Conservation (phyloP, 768 basidiomycete species). For the Roridomyces roridus region DNA sequence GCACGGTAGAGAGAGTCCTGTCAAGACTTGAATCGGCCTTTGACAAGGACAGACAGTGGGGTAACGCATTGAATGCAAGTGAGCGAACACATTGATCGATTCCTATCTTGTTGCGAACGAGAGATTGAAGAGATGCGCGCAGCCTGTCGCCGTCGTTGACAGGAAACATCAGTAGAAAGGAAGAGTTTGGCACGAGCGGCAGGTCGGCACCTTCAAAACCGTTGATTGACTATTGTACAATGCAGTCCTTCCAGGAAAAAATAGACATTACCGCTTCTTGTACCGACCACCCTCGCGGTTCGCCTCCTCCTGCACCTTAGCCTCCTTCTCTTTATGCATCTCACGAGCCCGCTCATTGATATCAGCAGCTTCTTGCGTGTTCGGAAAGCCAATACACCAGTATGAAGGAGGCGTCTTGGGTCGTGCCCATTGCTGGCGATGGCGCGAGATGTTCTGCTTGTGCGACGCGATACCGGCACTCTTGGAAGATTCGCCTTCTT, state of each 20-base stretch:
- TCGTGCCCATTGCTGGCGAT: conserved; percentile 55
- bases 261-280: conserved; percentile 9
- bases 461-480: conserved; percentile 41
- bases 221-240: background rate
- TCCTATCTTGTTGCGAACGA: too few species aligned
- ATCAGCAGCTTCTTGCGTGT: conserved; percentile 61
- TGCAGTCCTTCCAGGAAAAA: background rate
- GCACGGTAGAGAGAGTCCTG: too few species aligned
- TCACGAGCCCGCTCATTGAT: conserved; percentile 63
- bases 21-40: too few species aligned
- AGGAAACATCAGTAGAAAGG: too few species aligned
- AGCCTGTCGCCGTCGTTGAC: too few species aligned
- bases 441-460: conserved; percentile 54
- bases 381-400: conserved; percentile 73
- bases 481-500: too few species aligned
- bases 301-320: conserved; percentile 53
- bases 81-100: too few species aligned
- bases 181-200: too few species aligned
- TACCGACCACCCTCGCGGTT: conserved; percentile 40
- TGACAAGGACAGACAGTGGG: too few species aligned
- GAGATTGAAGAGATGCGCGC: too few species aligned
- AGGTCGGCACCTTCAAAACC: too few species aligned
- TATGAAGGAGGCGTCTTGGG: conserved; percentile 68
- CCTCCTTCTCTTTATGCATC: conserved; percentile 56
- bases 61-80: too few species aligned